phyloP scores from a whole-genome alignment of 73 alveolate species.

The Blepharisma stoltei region DNA sequence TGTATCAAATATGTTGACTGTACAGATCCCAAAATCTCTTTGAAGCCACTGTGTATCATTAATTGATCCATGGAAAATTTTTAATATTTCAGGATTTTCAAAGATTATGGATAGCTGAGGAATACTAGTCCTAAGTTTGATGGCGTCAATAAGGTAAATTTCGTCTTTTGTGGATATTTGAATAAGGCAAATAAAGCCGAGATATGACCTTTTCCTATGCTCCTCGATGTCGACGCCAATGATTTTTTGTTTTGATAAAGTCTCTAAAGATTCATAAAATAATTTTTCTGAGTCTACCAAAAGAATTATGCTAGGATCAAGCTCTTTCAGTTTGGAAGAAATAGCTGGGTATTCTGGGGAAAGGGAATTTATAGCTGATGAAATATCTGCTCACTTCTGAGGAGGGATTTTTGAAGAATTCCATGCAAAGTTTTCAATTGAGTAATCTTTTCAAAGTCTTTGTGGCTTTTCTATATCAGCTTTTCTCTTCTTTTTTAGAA shows the following conservation, averaged over 20 bases:
- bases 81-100: conserved; percentile 53
- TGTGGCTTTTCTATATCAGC: no score
- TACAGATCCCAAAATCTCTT: conserved; percentile 45
- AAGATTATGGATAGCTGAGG: conserved; percentile 38
- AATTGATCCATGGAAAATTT: conserved; percentile 60
- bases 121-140: conserved; percentile 39
- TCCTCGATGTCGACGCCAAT: conserved; percentile 62
- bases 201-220: conserved; percentile 41
- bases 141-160: conserved; percentile 47
- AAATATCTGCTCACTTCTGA: no score
- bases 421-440: no score
- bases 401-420: no score
- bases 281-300: no score
- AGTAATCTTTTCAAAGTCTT: no score
- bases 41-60: conserved; percentile 66
- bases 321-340: no score
- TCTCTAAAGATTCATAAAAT: no score
- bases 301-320: no score
- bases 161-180: conserved; percentile 43
- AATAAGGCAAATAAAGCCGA: conserved; percentile 58
- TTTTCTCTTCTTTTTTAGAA: no score
- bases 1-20: conserved; percentile 58
- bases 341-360: no score
- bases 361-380: no score
- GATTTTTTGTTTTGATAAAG: conserved; percentile 17